Evolutionary conservation across 441 rosid species (phyloP).

Genomic region (Populus hybrid): DNA sequence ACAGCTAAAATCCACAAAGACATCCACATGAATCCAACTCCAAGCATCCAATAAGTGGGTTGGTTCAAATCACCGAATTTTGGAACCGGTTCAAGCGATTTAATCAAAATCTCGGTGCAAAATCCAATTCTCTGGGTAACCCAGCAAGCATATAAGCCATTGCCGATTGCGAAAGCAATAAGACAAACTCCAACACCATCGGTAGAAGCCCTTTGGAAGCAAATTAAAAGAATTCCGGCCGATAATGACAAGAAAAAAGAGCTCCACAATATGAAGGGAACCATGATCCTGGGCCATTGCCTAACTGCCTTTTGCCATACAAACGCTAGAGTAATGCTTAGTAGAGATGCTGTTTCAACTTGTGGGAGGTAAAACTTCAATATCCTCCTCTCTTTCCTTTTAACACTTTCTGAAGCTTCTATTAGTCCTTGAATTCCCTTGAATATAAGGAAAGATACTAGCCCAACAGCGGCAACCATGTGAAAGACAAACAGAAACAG

Average conservation of each 20-base stretch:
- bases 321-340: constrained; percentile 82
- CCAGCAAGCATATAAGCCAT: constrained; percentile 94
- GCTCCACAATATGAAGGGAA: constrained; percentile 84
- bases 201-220: constrained; percentile 80
- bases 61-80: constrained; percentile 70
- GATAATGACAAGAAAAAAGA: constrained; percentile 63
- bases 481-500: constrained; percentile 69
- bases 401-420: constrained; percentile 42
- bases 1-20: constrained; percentile 88
- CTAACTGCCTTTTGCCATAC: constrained; percentile 81
- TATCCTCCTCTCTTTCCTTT: constrained; percentile 54
- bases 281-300: constrained; percentile 70
- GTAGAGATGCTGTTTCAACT: constrained; percentile 75
- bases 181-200: constrained; percentile 80
- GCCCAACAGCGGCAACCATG: constrained; percentile 50
- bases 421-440: constrained; percentile 78
- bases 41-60: constrained; percentile 81
- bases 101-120: constrained; percentile 54
- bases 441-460: constrained; percentile 77
- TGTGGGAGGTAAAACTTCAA: constrained; percentile 67
- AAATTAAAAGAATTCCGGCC: constrained; percentile 80
- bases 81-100: constrained; percentile 65
- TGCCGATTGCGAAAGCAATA: constrained; percentile 74
- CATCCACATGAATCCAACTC: constrained; percentile 90
- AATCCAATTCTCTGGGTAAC: constrained; percentile 55